phyloP scores from a whole-genome alignment of 1,284 basidiomycete genomes.

The Phellopilus nigrolimitatus region DNA sequence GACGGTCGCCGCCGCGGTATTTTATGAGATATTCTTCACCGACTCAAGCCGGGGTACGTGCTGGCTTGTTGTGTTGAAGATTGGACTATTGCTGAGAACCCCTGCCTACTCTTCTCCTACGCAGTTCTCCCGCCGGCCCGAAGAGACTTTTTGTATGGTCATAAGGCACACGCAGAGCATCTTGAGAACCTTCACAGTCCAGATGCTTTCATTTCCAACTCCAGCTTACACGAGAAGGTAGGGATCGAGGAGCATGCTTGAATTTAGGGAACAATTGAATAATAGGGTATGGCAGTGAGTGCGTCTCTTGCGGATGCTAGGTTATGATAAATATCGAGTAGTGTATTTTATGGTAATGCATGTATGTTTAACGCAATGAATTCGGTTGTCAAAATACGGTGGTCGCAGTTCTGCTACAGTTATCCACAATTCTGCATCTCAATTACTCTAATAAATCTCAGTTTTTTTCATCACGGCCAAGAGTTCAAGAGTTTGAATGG shows the following conservation, averaged over 20 bases:
- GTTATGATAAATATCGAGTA: no score
- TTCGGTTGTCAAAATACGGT: no score
- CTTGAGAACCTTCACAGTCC: conserved; percentile 6
- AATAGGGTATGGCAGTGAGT: not conserved
- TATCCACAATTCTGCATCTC: no score
- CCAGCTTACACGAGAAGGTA: conserved; percentile 10
- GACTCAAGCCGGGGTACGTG: conserved; percentile 48
- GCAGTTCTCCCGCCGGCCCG: conserved; percentile 23
- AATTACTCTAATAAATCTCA: no score
- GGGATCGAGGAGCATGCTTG: conserved; percentile 1
- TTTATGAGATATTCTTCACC: conserved; percentile 23
- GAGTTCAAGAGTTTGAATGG: no score
- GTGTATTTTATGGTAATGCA: no score
- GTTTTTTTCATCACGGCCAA: no score
- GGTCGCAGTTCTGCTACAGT: no score
- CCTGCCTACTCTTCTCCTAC: not conserved
- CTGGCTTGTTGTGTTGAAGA: not conserved
- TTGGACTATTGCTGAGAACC: not conserved
- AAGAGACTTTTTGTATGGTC: conserved; percentile 22
- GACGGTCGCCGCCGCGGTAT: conserved; percentile 33
- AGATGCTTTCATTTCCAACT: not conserved
- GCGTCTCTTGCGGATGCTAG: not conserved
- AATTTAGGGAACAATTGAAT: no score
- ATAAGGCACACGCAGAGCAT: conserved; percentile 23
- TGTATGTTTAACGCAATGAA: no score